A percentile compares a stretch with the other conserved stretches of the same genome.
These are phyloP conservation scores for Zhuliangozyma parablackwelliae DNA, from an alignment of 1,139 yeast genomes.

Conservation along the genomic window DNA sequence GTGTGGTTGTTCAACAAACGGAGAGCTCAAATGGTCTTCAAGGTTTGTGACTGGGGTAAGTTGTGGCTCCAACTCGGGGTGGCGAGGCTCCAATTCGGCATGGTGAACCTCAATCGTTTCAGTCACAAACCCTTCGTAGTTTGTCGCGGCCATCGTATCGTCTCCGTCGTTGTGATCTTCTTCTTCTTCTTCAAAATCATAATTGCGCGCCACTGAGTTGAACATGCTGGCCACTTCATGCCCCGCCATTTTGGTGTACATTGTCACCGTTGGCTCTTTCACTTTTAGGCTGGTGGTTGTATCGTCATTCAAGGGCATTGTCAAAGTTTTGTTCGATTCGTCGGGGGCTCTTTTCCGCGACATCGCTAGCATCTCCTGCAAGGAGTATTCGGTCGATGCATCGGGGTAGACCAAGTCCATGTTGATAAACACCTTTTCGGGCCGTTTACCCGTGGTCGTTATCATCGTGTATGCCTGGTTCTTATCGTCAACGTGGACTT, in stretches of 20 bases:
- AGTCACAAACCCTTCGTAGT: constrained; percentile 50
- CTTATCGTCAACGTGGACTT: constrained; percentile 18
- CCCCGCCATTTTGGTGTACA: constrained; percentile 71
- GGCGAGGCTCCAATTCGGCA: too few relatives aligned
- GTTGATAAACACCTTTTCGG: constrained; percentile 63
- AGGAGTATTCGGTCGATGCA: constrained; percentile 40
- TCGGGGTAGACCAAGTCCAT: constrained; percentile 48
- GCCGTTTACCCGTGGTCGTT: constrained; percentile 53
- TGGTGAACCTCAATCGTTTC: constrained; percentile 35
- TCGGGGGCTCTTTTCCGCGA: constrained; percentile 1
- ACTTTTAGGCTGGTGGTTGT: constrained; percentile 18
- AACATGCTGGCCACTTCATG: constrained; percentile 76
- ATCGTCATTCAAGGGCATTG: constrained; percentile 29
- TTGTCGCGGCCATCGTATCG: constrained; percentile 26
- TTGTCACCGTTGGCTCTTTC: constrained; percentile 72
- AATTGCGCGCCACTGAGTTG: constrained; percentile 51
- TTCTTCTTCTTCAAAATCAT: constrained; percentile 29
- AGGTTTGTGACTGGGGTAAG: too few relatives aligned
- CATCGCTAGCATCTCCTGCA: constrained; percentile 52
- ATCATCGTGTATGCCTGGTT: constrained; percentile 37
- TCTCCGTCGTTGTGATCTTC: constrained; percentile 6
- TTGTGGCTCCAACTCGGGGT: too few relatives aligned
- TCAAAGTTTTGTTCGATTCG: constrained; percentile 22
- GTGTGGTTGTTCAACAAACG: constrained; percentile 25
- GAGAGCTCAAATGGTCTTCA: constrained; percentile 33